Base-by-base conservation (phyloP, 2,329 filamentous ascomycete species). In the Nothopassalora personata region DNA sequence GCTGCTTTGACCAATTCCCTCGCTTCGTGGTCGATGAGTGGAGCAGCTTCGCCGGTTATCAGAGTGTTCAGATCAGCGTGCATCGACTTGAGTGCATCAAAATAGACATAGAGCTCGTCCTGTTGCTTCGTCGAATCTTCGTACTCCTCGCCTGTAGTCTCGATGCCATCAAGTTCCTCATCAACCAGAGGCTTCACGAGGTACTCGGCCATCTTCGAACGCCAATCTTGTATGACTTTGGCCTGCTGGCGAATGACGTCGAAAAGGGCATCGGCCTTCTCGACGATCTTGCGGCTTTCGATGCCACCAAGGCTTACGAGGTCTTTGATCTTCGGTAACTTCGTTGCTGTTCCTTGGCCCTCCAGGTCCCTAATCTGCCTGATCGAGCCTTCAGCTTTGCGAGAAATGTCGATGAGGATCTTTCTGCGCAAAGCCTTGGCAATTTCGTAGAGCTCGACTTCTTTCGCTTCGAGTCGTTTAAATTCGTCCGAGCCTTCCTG, bases 131-230 rank as follows among this genome's bases (percentile, higher is more conserved):
- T 90, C 0, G 93, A 96, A 33, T 89, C 84, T 65, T 91, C 89
- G 63, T 96, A 94, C 71, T 97, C 94, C 60, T 97, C 88, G 27
- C 94, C 94, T 10, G 91, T 93, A 2, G 86, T 82, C 59, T 96
- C 90, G 9, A 82, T 75, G n/a, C 77, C 79, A 15, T 77, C 76
- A 4, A 85, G 85, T 45, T 96, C 91, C 68, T 94, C 86, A 66
- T 97, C 94, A 18, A 97, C 85, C 1, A 97, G 80, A 0, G 90
- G 85, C 60, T 86, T 82, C 10, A 89, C 76, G 9, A 97, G 79
- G 19, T 93, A 82, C 56, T 88, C 81, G 18, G 90, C 81, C 59
- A 92, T 86, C 46, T 85, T 80, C 58, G 87, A 81, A 46, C 91
- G 85, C 90, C 89, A 95, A 51, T 86, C 81, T 50, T 89, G 83